Percentiles rank a stretch among this genome's conserved stretches.
phyloP scores from a whole-genome alignment of 2,329 filamentous ascomycete genomes.

The Pseudogymnoascus sp. region DNA sequence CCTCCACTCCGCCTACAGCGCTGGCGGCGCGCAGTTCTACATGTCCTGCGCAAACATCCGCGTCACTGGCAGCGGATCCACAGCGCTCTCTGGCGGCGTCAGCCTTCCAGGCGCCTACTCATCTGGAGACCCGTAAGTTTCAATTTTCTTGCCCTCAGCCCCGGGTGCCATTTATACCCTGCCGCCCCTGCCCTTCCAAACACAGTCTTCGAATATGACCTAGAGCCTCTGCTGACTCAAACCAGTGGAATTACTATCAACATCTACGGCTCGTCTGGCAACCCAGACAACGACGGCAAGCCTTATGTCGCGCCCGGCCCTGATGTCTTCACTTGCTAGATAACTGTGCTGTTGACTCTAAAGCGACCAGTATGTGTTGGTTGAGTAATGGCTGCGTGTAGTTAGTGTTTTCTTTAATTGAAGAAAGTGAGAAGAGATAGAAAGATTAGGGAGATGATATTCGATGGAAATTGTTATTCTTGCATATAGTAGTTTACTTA shows the following conservation, averaged over 20 bases:
- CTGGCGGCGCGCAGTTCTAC: slow-evolving; percentile 30
- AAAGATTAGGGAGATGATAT: not conserved
- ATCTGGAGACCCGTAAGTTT: slow-evolving; percentile 41
- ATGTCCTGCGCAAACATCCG: slow-evolving; percentile 39
- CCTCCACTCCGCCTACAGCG: slow-evolving; percentile 33
- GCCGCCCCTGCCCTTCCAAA: not conserved
- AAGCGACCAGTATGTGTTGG: not conserved
- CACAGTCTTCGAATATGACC: not conserved
- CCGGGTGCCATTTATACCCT: not conserved
- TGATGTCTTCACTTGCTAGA: slow-evolving; percentile 29
- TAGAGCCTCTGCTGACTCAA: slow-evolving; percentile 18
- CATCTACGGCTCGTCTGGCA: slow-evolving; percentile 35
- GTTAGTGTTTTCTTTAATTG: not conserved
- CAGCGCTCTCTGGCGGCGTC: slow-evolving; percentile 35
- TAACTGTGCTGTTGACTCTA: not conserved
- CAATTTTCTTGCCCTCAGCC: not conserved
- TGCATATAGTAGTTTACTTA: slow-evolving; percentile 10
- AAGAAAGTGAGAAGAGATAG: not conserved
- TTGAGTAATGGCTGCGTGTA: not conserved
- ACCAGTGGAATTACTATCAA: slow-evolving; percentile 30
- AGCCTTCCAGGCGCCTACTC: slow-evolving; percentile 45
- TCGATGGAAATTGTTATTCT: slow-evolving; percentile 3
- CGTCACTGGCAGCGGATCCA: slow-evolving; percentile 40
- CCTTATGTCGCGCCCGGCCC: slow-evolving; percentile 40
- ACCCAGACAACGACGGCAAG: slow-evolving; percentile 34